These are phyloP conservation scores for Hibiscus trionum DNA, from an alignment of 345 rosid species.

Conservation along the genomic window DNA sequence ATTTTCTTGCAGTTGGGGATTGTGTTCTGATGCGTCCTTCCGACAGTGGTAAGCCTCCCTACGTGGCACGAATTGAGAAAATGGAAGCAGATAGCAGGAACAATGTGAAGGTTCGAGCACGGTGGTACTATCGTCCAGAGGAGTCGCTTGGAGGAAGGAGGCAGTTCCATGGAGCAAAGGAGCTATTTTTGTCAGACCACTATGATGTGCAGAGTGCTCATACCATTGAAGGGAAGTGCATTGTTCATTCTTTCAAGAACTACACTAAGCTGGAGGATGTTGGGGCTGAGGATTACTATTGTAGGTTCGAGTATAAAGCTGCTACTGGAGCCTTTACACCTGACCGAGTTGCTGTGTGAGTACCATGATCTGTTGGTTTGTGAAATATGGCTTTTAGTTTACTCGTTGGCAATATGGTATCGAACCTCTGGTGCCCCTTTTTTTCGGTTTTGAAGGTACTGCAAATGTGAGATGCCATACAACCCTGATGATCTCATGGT, in stretches of 20 bases:
- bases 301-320: constrained; percentile 84
- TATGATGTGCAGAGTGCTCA: constrained; percentile 73
- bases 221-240: constrained; percentile 82
- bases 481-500: constrained; percentile 95
- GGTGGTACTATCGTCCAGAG: constrained; percentile 93
- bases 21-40: constrained; percentile 86
- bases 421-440: constrained; percentile 11
- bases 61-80: constrained; percentile 76
- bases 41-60: constrained; percentile 67
- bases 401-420: not conserved
- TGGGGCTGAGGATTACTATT: constrained; percentile 75
- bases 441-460: constrained; percentile 46
- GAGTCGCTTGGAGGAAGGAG: constrained; percentile 82
- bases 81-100: constrained; percentile 62
- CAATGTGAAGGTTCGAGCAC: constrained; percentile 65
- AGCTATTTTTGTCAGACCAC: constrained; percentile 86
- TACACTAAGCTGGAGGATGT: constrained; percentile 75
- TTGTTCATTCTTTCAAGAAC: constrained; percentile 71
- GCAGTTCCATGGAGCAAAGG: constrained; percentile 89
- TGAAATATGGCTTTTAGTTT: not conserved
- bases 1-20: constrained; percentile 51
- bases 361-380: constrained; percentile 15
- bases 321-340: constrained; percentile 78
- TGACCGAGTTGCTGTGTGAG: constrained; percentile 92
- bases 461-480: constrained; percentile 93